A percentile compares a stretch with the other conserved stretches of the same genome.
Evolutionary conservation across 2,329 filamentous ascomycete species (phyloP).

Genomic region (Alternaria infectoria): DNA sequence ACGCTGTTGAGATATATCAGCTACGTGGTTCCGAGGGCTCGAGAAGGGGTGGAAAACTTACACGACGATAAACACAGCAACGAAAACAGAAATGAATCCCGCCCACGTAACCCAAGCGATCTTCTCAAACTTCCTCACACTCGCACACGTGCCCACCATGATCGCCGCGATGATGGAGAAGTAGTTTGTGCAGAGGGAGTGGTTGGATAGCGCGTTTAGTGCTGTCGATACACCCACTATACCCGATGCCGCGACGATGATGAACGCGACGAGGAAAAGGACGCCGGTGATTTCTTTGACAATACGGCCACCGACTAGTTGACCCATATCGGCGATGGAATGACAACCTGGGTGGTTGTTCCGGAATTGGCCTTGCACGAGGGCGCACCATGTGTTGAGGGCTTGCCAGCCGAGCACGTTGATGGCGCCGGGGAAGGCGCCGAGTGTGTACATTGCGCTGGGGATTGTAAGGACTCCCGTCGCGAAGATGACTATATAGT

Average conservation of each 20-base stretch:
- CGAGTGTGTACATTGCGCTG: slow-evolving; percentile 55
- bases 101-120: slow-evolving; percentile 68
- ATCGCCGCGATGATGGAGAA: slow-evolving; percentile 64
- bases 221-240: slow-evolving; percentile 66
- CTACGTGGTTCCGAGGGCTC: not conserved
- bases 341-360: slow-evolving; percentile 60
- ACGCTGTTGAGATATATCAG: slow-evolving; percentile 37
- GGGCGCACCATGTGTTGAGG: slow-evolving; percentile 58
- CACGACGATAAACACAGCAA: slow-evolving; percentile 64
- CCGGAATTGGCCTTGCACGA: slow-evolving; percentile 60
- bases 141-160: slow-evolving; percentile 58
- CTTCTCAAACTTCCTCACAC: slow-evolving; percentile 65
- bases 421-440: slow-evolving; percentile 56
- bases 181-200: slow-evolving; percentile 66
- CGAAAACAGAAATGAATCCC: slow-evolving; percentile 64
- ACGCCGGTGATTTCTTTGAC: slow-evolving; percentile 60
- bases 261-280: slow-evolving; percentile 64
- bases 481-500: slow-evolving; percentile 52
- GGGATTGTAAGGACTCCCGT: slow-evolving; percentile 60
- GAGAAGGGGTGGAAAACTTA: slow-evolving; percentile 4
- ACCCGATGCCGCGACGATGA: slow-evolving; percentile 63
- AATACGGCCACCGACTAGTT: slow-evolving; percentile 60
- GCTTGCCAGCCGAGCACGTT: slow-evolving; percentile 56
- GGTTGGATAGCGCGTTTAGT: slow-evolving; percentile 66
- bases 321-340: slow-evolving; percentile 64